These are phyloP conservation scores for Starmerella potacharoeniae DNA, from an alignment of 805 yeast genomes.

Conservation along the genomic window DNA sequence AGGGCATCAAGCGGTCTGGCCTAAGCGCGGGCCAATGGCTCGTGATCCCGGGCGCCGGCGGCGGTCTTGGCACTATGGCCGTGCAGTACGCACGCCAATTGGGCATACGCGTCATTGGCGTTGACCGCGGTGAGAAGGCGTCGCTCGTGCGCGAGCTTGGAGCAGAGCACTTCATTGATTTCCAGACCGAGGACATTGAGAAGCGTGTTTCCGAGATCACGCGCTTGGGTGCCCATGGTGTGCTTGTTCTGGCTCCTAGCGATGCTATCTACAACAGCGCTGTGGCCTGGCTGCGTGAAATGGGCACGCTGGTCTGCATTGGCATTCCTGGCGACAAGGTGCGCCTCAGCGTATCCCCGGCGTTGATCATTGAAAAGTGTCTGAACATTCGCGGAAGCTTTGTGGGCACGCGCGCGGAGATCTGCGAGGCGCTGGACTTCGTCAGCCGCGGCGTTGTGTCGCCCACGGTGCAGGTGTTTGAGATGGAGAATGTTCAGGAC, in stretches of 20 bases:
- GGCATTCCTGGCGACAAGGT: constrained; percentile 56
- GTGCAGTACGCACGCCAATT: constrained; percentile 65
- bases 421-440: constrained; percentile 43
- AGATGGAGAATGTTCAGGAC: constrained; percentile 37
- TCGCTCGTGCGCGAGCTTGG: constrained; percentile 44
- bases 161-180: constrained; percentile 53
- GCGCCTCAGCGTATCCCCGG: constrained; percentile 42
- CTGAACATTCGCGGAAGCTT: constrained; percentile 46
- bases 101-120: constrained; percentile 61
- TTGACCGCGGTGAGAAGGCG: constrained; percentile 67
- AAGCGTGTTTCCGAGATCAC: constrained; percentile 34
- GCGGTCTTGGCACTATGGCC: constrained; percentile 63
- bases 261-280: constrained; percentile 27
- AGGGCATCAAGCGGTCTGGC: constrained; percentile 51
- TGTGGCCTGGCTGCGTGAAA: constrained; percentile 29
- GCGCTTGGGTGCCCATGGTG: constrained; percentile 58
- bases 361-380: constrained; percentile 19
- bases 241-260: constrained; percentile 51
- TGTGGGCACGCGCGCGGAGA: constrained; percentile 52
- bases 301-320: constrained; percentile 50
- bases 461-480: constrained; percentile 45
- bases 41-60: constrained; percentile 64
- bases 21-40: constrained; percentile 60
- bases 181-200: constrained; percentile 33
- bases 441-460: constrained; percentile 39